Evolutionary conservation across 129 eudicot species (phyloP).

Genomic region (Lactuca saligna): DNA sequence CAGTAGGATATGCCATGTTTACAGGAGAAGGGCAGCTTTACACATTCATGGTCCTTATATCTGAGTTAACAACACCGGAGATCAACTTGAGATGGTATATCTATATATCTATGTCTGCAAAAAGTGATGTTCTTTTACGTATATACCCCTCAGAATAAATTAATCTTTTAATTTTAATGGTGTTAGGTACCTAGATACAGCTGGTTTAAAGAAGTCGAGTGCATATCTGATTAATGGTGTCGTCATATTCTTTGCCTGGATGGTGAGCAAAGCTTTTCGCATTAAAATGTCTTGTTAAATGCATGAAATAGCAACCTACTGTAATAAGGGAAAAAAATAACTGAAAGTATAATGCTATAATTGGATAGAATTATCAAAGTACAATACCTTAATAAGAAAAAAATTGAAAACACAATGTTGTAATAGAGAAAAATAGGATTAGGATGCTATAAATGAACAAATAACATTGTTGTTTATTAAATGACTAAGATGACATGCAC

Average conservation of each 20-base stretch:
- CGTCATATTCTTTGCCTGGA: constrained; percentile 69
- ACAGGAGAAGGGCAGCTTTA: constrained; percentile 87
- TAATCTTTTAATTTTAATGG: constrained; percentile 1
- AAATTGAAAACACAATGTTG: too few relatives aligned
- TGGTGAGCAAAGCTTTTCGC: constrained; percentile 48
- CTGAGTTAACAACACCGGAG: constrained; percentile 87
- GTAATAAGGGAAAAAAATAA: too few relatives aligned
- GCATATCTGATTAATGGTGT: constrained; percentile 76
- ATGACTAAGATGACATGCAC: too few relatives aligned
- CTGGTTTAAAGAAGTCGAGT: constrained; percentile 72
- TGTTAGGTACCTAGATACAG: constrained; percentile 83
- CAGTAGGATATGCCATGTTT: constrained; percentile 73
- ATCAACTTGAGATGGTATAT: constrained; percentile 87
- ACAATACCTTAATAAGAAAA: too few relatives aligned
- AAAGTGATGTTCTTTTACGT: not conserved
- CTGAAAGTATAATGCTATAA: too few relatives aligned
- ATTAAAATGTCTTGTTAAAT: too few relatives aligned
- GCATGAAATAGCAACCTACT: too few relatives aligned
- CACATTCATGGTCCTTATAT: constrained; percentile 75
- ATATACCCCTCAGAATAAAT: constrained; percentile 6
- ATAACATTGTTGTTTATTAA: too few relatives aligned
- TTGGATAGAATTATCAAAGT: too few relatives aligned
- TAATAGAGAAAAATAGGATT: too few relatives aligned
- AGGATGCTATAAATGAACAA: too few relatives aligned
- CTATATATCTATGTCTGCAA: too few relatives aligned